Evolutionary conservation across 305 asterid species (phyloP).

Genomic region (Fraxinus paxiana): DNA sequence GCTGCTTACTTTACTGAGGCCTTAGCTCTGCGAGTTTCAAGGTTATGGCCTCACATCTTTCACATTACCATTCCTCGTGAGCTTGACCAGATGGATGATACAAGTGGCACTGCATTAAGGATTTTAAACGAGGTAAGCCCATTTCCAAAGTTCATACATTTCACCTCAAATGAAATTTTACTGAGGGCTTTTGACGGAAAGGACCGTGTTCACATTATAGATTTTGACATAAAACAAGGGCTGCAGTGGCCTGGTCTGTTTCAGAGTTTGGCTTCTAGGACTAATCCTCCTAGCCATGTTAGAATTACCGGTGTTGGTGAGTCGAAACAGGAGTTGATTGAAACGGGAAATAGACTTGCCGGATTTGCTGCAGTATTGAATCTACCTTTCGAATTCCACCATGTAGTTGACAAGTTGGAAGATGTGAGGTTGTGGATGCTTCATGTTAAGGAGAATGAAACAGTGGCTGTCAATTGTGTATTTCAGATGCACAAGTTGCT

Average conservation of each 20-base stretch:
- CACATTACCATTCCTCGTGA: constrained; percentile 60
- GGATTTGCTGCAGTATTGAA: constrained; percentile 68
- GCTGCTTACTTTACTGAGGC: constrained; percentile 85
- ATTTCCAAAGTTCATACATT: constrained; percentile 70
- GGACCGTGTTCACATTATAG: constrained; percentile 83
- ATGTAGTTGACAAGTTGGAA: constrained; percentile 81
- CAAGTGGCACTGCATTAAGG: constrained; percentile 46
- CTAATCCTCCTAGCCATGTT: constrained; percentile 68
- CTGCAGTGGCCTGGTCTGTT: constrained; percentile 90
- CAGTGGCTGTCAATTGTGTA: constrained; percentile 68
- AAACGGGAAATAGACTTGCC: constrained; percentile 69
- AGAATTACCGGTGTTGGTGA: constrained; percentile 87
- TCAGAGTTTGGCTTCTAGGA: constrained; percentile 76
- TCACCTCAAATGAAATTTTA: constrained; percentile 84
- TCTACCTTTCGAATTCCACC: constrained; percentile 78
- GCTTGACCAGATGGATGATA: constrained; percentile 57
- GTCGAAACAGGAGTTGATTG: constrained; percentile 78
- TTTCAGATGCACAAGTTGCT: constrained; percentile 79
- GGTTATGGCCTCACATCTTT: constrained; percentile 80
- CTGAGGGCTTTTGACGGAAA: constrained; percentile 77
- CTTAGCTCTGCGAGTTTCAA: constrained; percentile 55
- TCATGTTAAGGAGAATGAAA: constrained; percentile 85
- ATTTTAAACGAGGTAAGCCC: constrained; percentile 73
- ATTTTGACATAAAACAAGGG: constrained; percentile 87
- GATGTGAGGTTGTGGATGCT: constrained; percentile 99